Percentiles rank a stretch among this genome's conserved stretches.
phyloP scores from a whole-genome alignment of 306 rosid genomes.

The Prunus padus region DNA sequence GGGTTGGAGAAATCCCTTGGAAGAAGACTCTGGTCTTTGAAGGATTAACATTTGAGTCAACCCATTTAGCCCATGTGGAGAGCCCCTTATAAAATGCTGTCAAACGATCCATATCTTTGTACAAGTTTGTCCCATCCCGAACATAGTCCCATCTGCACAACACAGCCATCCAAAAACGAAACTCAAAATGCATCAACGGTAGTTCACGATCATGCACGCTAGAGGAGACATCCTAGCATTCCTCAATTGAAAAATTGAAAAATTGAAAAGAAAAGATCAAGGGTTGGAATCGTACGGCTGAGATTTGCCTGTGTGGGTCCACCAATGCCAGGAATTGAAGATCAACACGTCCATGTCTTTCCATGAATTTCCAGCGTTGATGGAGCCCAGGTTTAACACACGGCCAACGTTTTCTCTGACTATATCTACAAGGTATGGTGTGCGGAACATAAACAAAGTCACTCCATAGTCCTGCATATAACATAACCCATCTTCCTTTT shows the following conservation, averaged over 20 bases:
- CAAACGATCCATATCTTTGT: constrained; percentile 77
- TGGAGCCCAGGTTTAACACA: constrained; percentile 71
- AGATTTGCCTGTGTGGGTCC: constrained; percentile 79
- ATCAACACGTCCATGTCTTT: constrained; percentile 74
- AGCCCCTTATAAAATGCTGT: constrained; percentile 68
- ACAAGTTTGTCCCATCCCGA: constrained; percentile 54
- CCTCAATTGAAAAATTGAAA: no score
- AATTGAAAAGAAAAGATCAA: not conserved
- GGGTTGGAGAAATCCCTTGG: constrained; percentile 97
- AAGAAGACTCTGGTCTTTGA: constrained; percentile 75
- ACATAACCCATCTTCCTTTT: no score
- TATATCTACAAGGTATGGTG: constrained; percentile 84
- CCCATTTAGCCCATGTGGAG: constrained; percentile 91
- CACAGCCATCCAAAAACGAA: not conserved
- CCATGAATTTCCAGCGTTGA: constrained; percentile 73
- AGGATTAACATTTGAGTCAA: constrained; percentile 73
- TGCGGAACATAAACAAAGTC: constrained; percentile 57
- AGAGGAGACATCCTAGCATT: no score
- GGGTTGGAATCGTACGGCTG: constrained; percentile 54
- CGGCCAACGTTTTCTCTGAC: constrained; percentile 55
- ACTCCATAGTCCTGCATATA: constrained; percentile 71
- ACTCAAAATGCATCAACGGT: not conserved
- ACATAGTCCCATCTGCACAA: constrained; percentile 76
- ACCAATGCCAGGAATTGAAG: constrained; percentile 99
- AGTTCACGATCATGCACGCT: not conserved